Conservation (phyloP, 73 alveolate genomes). For the Paramecium pentaurelia region DNA sequence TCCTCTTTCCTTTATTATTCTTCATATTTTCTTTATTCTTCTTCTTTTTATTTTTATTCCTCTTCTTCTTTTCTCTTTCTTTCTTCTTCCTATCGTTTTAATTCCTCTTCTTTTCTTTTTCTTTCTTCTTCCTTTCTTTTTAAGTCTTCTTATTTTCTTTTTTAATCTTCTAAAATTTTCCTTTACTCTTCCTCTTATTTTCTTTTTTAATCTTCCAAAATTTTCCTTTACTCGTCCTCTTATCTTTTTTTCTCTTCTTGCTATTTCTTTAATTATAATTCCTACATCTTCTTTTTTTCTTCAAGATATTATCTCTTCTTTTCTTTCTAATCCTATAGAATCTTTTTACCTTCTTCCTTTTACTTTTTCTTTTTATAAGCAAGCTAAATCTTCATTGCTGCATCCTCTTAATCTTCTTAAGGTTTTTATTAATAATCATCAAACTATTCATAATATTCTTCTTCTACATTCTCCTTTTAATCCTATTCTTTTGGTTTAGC, state of each 20-base stretch:
- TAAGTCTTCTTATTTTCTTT: neutral
- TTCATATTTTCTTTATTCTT: neutral
- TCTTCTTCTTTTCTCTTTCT: neutral
- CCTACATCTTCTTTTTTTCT: neutral
- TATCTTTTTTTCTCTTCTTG: neutral
- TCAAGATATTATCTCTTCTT: neutral
- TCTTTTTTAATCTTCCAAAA: neutral
- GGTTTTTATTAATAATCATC: neutral
- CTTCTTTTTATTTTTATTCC: neutral
- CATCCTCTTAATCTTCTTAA: neutral
- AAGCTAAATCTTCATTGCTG: neutral
- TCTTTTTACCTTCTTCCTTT: neutral
- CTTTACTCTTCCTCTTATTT: neutral
- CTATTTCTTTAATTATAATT: neutral
- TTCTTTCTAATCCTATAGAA: neutral
- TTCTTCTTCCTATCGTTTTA: neutral
- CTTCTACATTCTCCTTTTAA: neutral
- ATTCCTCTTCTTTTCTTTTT: neutral
- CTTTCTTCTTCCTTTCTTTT: neutral
- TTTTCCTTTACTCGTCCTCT: neutral
- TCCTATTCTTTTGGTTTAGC: neutral
- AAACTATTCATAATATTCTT: neutral
- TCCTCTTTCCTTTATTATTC: neutral
- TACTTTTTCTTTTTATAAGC: neutral
- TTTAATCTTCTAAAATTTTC: neutral